Evolutionary conservation across 306 rosid species (phyloP), one percentile per base, ranked within the genome.

Genomic region (Ceratonia siliqua): DNA sequence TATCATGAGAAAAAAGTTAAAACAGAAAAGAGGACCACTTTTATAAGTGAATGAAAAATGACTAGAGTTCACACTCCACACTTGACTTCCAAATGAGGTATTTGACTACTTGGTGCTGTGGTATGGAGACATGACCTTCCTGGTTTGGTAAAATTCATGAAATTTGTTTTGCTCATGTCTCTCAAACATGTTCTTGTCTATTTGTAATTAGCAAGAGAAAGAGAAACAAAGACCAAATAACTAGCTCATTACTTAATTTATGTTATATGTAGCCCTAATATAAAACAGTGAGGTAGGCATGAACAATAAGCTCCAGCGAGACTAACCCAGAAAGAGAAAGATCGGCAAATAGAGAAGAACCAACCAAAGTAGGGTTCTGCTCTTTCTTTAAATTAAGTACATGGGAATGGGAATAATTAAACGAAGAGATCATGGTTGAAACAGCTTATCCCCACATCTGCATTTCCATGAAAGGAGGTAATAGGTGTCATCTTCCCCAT

Each of bases 391-490:
- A n/a, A n/a, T n/a, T n/a, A n/a, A n/a, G 17, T 4, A 36, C 68
- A 35, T 5, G 15, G 17, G 28, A 10, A 45, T 42, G 22, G 5
- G 6, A 32, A 36, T 5, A 21, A 2, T 3, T 2, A 24, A 20
- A 1, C 2, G 5, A 27, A 9, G 4, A 10, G 50, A 21, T 91
- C 81, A 89, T 62, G 94, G 92, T 18, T 90, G 91, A 81, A 80
- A 92, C 5, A 92, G 75, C 87, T 85, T 87, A 68, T 88, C 55
- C 43, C 98, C 96, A 62, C 98, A 92, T 71, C 75, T 85, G 79
- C 98, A 92, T 87, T 81, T 90, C 98, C 98, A 92, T 3, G 96
- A 89, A 41, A 92, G 90, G 39, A 92, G 91, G 66, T 92, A 88
- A 74, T 92, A 90, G 77, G 80, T 80, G 65, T 81, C 94, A 48